Base-by-base conservation (phyloP, 1,284 basidiomycete genomes). In the Moesziomyces antarcticus region DNA sequence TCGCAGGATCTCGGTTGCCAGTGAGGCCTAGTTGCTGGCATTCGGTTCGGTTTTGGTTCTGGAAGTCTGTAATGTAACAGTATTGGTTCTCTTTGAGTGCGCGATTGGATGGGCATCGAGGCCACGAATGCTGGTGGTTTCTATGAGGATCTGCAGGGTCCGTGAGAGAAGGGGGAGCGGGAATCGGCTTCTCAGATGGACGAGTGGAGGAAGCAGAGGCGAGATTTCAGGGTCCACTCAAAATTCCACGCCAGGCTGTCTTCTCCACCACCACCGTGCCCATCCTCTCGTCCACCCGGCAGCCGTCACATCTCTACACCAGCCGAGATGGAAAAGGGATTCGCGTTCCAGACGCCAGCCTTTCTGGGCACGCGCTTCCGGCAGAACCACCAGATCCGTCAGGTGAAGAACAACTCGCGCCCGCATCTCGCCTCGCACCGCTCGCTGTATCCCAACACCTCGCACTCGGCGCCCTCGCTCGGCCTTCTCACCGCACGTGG, bases 341-440 rank as follows among this genome's bases (percentile, higher is more conserved):
- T 35, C 24, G 13, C 27, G 20, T 54, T 56, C 50, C 22, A 25
- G 5, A 64, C 70, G 3, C 64, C 70, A 1, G 52, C 64, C 3
- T 67, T 73, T 16, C 46, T 64, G 1, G 64, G 64, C 37, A 22
- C 50, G 6, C 49, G 51, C 0, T 56, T 55, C 13, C 56, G 49
- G 2, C 59, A 63, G 22, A 73, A 73, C 59, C 51, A 56, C 27
- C 60, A 63, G 41, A 73, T 73, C 16, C 59, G 70, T 8, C 3
- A 30, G 24, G 49, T 68, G 22, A 73, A 73, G 46, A 50, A 30
- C 49, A 73, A 73, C 60, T 64, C 60, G 6, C 48, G 54, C 13
- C 70, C 60, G 1, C 44, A 46, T 40, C 53, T 54, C 13, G 7
- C 53, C 3, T 50, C 61, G 4, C 50, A 64, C n/a, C 67, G 60